These are phyloP conservation scores for Ceratocystis eucalypticola DNA, from an alignment of 2,329 filamentous ascomycete genomes.

Conservation along the genomic window DNA sequence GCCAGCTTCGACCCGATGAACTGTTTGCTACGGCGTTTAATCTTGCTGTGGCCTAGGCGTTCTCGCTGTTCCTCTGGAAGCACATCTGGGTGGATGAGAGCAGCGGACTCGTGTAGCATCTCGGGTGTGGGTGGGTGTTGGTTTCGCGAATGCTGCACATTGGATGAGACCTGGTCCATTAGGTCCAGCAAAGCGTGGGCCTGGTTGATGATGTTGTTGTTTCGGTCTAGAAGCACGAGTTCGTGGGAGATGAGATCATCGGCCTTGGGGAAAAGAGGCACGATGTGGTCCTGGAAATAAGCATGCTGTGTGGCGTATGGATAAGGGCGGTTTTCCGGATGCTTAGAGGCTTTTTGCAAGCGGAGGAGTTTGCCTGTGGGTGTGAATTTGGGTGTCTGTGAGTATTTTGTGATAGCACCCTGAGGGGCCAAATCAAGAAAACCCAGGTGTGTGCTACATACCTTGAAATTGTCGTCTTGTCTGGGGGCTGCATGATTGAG, in stretches of 20 bases:
- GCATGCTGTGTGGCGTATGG: slow-evolving; percentile 19
- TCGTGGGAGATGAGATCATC: slow-evolving; percentile 39
- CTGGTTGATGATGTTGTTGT: slow-evolving; percentile 29
- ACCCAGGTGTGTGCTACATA: slow-evolving; percentile 22
- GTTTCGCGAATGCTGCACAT: slow-evolving; percentile 19
- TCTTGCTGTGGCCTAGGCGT: background rate
- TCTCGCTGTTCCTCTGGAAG: slow-evolving; percentile 13
- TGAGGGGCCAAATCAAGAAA: background rate
- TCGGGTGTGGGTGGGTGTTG: slow-evolving; percentile 12
- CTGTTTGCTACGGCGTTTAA: slow-evolving; percentile 28
- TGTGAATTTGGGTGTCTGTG: slow-evolving; percentile 14
- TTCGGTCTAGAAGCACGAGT: slow-evolving; percentile 29
- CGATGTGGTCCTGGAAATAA: slow-evolving; percentile 18
- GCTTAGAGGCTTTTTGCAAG: slow-evolving; percentile 19
- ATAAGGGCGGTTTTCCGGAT: slow-evolving; percentile 19
- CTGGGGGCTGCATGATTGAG: slow-evolving; percentile 25
- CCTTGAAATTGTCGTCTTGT: slow-evolving; percentile 25
- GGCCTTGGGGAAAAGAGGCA: slow-evolving; percentile 19
- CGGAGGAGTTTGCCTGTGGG: slow-evolving; percentile 20
- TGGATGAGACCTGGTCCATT: slow-evolving; percentile 29
- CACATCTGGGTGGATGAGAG: slow-evolving; percentile 9
- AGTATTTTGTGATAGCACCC: background rate
- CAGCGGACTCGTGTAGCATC: slow-evolving; percentile 13
- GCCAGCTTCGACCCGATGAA: slow-evolving; percentile 39
- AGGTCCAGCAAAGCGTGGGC: slow-evolving; percentile 41